Evolutionary conservation across 192 early-diverging fungal genomes (phyloP), one percentile per base, ranked within the genome.

Genomic region (Coemansia umbellata): DNA sequence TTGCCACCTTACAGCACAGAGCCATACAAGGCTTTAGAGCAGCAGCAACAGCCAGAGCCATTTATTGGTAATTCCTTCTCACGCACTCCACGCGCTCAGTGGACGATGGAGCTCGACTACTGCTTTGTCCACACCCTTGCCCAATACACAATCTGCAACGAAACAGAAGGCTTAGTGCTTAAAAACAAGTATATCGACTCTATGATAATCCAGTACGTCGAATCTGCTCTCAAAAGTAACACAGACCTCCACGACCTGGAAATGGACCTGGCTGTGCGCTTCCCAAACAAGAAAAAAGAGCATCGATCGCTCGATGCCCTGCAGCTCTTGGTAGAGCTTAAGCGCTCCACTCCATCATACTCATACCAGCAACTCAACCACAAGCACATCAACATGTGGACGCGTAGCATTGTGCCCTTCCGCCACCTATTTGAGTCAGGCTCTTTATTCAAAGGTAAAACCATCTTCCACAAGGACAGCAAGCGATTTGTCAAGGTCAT

Each of bases 311-410:
- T 19, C 0, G 47, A 60, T 5, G 55, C 52, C 41, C 31, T 71
- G 33, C 22, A 49, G 30, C 57, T 71, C 10, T 43, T 71, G 3
- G 5, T 53, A 8, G 53, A 60, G 35, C 48, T 71, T 7, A 65
- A 50, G 10, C 23, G 3, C 18, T 42, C 31, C 6, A 47, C 49
- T 8, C 62, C 69, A 1, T 33, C 30, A 9, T 72, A 60, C 14
- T 37, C 53, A 8, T 55, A 55, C 62, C 62, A 56, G 43, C 69
- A 72, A 26, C 58, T 72, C 1, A 72, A 72, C 58, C 58, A 60
- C 50, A 72, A 72, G 53, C 69, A 72, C 23, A 53, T 64, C 30
- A 72, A 72, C 33, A 72, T 72, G 69, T 65, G 61, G 62, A 72
- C 69, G 0, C 58, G 69, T 1, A 49, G 47, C 6, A 65, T 72